These are phyloP conservation scores for Piper longum DNA, from an alignment of 164 flowering plant species.

Conservation along the genomic window DNA sequence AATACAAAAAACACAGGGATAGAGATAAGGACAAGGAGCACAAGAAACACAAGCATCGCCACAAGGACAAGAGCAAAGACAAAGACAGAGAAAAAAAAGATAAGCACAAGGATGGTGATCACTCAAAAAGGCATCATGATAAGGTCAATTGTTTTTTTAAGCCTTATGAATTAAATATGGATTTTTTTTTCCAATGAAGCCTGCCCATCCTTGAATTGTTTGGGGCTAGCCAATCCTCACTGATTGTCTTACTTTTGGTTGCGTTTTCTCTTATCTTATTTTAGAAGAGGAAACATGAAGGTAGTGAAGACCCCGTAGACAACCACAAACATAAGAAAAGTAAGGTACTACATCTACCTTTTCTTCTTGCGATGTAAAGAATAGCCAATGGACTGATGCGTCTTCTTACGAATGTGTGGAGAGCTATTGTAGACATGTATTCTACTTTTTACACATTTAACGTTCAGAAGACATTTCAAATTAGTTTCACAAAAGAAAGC, in stretches of 20 bases:
- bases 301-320: constrained; percentile 48
- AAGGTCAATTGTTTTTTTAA: constrained; percentile 28
- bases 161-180: neutral
- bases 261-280: constrained; percentile 3
- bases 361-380: neutral
- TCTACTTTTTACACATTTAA: no score
- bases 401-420: neutral
- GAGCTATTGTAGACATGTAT: neutral
- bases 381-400: neutral
- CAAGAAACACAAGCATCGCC: constrained; percentile 65
- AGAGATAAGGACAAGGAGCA: constrained; percentile 63
- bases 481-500: no score
- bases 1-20: constrained; percentile 66
- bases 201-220: neutral
- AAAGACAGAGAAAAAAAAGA: constrained; percentile 67
- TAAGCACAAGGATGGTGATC: constrained; percentile 47
- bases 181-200: neutral
- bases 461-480: no score
- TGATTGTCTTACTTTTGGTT: neutral
- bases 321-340: constrained; percentile 54
- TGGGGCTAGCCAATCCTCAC: neutral
- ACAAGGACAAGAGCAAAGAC: constrained; percentile 59
- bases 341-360: constrained; percentile 25
- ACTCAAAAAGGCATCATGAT: constrained; percentile 56
- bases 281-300: constrained; percentile 78